Evolutionary conservation across 257 asterid species (phyloP).

Genomic region (Marsdenia floribunda): DNA sequence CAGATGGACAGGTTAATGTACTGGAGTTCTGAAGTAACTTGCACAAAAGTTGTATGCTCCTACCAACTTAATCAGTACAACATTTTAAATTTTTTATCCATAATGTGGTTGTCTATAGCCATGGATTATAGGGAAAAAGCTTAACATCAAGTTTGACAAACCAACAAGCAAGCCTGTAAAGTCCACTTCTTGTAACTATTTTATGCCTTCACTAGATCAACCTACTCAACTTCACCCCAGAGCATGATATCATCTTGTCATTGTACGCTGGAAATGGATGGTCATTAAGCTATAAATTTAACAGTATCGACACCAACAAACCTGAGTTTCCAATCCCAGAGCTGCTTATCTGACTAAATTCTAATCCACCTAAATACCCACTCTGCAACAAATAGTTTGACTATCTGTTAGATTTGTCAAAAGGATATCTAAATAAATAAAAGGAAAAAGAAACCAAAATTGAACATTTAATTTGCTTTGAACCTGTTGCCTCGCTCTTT

Average conservation of each 20-base stretch:
- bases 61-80: background rate
- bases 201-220: background rate
- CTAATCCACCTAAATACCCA: constrained; percentile 44
- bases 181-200: background rate
- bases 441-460: constrained; percentile 5
- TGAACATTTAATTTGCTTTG: constrained; percentile 7
- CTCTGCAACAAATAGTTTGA: constrained; percentile 45
- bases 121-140: background rate
- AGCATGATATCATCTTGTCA: background rate
- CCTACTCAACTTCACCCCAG: background rate
- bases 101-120: background rate
- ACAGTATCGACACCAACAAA: constrained; percentile 21
- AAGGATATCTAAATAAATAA: background rate
- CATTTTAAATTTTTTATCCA: background rate
- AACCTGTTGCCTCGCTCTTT: constrained; percentile 68
- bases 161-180: background rate
- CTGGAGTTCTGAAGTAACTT: background rate
- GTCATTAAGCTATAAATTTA: background rate
- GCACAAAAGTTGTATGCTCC: background rate
- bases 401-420: constrained; percentile 12
- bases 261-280: background rate
- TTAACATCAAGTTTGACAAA: background rate
- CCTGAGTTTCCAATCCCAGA: constrained; percentile 65
- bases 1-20: background rate
- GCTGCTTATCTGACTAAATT: constrained; percentile 52